Percentiles rank a stretch among this genome's conserved stretches.
These are phyloP conservation scores for Fraxinus albicans DNA, from an alignment of 305 asterid genomes.

Conservation along the genomic window DNA sequence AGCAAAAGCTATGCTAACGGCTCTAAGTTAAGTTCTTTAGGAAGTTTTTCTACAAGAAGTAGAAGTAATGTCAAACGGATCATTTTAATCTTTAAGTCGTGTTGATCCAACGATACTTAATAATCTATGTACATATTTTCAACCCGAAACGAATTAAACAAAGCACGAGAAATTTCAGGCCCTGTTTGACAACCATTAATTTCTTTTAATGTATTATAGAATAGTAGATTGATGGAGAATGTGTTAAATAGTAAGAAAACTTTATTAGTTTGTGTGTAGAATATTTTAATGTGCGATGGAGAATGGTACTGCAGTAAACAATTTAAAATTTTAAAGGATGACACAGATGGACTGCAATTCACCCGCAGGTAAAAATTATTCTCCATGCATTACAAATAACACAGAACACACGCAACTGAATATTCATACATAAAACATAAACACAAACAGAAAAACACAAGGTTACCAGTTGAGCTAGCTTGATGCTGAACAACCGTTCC, in stretches of 20 bases:
- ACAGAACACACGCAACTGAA: background rate
- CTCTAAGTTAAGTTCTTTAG: too few species aligned
- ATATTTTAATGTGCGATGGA: too few species aligned
- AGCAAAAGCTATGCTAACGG: too few species aligned
- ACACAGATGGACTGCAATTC: background rate
- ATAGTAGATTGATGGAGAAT: too few species aligned
- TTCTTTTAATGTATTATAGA: too few species aligned
- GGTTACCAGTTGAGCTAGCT: background rate
- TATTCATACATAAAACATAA: background rate
- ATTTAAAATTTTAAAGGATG: too few species aligned
- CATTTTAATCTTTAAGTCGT: background rate
- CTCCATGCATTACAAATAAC: background rate
- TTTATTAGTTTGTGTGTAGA: too few species aligned
- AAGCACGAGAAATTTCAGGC: background rate
- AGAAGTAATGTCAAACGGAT: background rate
- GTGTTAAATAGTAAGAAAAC: too few species aligned
- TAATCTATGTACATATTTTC: background rate
- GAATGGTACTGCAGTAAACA: too few species aligned
- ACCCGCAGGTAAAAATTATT: background rate
- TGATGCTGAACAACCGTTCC: background rate
- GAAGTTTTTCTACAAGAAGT: background rate
- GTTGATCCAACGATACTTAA: background rate
- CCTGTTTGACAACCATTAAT: too few species aligned
- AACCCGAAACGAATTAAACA: background rate
- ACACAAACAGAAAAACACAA: background rate